Evolutionary conservation across 768 basidiomycete genomes (phyloP).

Genomic region (Rhizopogon vesiculosus): DNA sequence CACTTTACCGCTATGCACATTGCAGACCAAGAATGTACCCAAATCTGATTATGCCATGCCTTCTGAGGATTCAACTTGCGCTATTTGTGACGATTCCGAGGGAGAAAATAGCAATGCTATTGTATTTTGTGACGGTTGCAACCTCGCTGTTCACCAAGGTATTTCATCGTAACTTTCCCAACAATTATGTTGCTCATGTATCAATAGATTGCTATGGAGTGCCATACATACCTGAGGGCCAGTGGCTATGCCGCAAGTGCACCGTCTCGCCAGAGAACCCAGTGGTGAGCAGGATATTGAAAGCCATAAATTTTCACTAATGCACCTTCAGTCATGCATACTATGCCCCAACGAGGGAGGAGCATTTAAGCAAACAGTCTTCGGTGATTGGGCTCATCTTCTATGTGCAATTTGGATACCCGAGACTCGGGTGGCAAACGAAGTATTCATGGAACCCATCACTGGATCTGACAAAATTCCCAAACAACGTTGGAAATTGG

Average conservation of each 20-base stretch:
- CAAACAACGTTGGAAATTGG: conserved; percentile 92
- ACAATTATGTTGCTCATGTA: neutral
- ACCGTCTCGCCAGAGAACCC: conserved; percentile 96
- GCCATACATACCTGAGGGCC: conserved; percentile 98
- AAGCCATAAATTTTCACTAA: neutral
- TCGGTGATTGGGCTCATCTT: conserved; percentile 93
- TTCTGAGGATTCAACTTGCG: conserved; percentile 93
- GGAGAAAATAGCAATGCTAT: conserved; percentile 99
- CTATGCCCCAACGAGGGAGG: conserved; percentile 96
- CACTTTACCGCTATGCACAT: neutral
- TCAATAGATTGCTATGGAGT: conserved; percentile 93
- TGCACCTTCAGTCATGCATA: conserved; percentile 69
- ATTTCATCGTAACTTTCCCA: neutral
- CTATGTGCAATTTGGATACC: conserved; percentile 98
- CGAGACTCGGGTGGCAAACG: conserved; percentile 88
- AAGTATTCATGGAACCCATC: conserved; percentile 98
- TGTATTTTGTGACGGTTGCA: conserved; percentile 99
- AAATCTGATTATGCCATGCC: conserved; percentile 85
- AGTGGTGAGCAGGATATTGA: conserved; percentile 55
- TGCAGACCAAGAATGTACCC: conserved; percentile 87
- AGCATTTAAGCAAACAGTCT: conserved; percentile 94
- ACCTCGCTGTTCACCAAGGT: conserved; percentile 99
- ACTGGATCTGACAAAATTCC: conserved; percentile 84
- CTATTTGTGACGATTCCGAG: conserved; percentile 97
- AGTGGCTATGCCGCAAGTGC: conserved; percentile 98